Conservation (phyloP, 2,329 filamentous ascomycete species). For the Pleomassaria siparia region DNA sequence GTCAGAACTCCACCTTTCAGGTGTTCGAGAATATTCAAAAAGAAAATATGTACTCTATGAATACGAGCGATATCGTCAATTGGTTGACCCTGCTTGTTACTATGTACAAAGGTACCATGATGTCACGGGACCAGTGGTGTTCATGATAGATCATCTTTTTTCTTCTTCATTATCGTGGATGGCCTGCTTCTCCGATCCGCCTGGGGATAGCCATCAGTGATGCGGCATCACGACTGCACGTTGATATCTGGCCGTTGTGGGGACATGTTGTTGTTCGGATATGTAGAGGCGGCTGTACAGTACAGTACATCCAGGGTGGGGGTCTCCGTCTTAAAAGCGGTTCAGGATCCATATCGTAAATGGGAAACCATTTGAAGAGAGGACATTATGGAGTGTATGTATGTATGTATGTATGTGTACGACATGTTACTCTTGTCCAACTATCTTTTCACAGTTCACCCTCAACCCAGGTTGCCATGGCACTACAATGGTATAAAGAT, state of each 20-base stretch:
- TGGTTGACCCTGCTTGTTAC: neutral
- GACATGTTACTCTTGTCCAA: no score
- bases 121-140: conserved; percentile 7
- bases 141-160: conserved; percentile 7
- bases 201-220: conserved; percentile 2
- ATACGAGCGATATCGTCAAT: neutral
- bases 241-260: conserved; percentile 7
- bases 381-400: no score
- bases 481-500: no score
- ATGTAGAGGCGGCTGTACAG: neutral
- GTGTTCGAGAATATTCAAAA: no score
- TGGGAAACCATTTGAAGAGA: no score
- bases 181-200: conserved; percentile 1
- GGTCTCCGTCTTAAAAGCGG: neutral
- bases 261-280: no score
- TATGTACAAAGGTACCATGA: no score
- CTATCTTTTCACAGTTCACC: neutral
- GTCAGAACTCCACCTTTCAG: no score
- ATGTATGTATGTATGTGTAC: no score
- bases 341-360: no score
- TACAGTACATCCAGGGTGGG: no score
- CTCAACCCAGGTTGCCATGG: no score
- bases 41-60: neutral
- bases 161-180: neutral
- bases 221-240: conserved; percentile 2